A percentile compares a stretch with the other conserved stretches of the same genome.
These are phyloP conservation scores for Leccinum pellstonianum DNA, from an alignment of 768 basidiomycete species.

Conservation along the genomic window DNA sequence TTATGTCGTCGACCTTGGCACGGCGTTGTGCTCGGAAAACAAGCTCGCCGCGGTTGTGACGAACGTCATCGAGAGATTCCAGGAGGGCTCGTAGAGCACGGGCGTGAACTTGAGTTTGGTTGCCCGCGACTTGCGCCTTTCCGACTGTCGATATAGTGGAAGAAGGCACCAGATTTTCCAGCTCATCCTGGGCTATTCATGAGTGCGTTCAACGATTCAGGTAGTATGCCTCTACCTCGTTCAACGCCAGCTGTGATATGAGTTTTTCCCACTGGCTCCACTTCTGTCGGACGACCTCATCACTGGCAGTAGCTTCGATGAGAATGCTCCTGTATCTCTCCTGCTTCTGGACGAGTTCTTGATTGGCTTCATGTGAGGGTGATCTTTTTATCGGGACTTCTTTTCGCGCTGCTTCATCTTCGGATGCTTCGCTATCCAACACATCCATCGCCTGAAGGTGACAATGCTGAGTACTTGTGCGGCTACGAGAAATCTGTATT, in stretches of 20 bases:
- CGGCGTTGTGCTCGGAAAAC: conserved; percentile 63
- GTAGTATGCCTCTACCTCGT: conserved; percentile 41
- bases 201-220: conserved; percentile 3
- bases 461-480: neutral
- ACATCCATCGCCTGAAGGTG: conserved; percentile 74
- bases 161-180: conserved; percentile 69
- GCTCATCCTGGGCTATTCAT: conserved; percentile 45
- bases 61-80: conserved; percentile 77
- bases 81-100: conserved; percentile 70
- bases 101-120: conserved; percentile 59
- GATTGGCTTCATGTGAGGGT: conserved; percentile 79
- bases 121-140: conserved; percentile 37
- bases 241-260: conserved; percentile 69
- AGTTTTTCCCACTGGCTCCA: conserved; percentile 86
- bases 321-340: conserved; percentile 72
- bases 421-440: conserved; percentile 85
- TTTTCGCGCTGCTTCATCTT: conserved; percentile 70
- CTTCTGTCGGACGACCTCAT: conserved; percentile 73
- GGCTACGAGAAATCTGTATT: neutral
- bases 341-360: conserved; percentile 67
- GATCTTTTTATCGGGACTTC: conserved; percentile 47
- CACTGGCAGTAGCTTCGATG: conserved; percentile 68
- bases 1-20: conserved; percentile 71
- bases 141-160: conserved; percentile 45
- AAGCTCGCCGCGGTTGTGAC: conserved; percentile 56